Conservation (phyloP, 495 filamentous ascomycete species). For the Podospora sp. region DNA sequence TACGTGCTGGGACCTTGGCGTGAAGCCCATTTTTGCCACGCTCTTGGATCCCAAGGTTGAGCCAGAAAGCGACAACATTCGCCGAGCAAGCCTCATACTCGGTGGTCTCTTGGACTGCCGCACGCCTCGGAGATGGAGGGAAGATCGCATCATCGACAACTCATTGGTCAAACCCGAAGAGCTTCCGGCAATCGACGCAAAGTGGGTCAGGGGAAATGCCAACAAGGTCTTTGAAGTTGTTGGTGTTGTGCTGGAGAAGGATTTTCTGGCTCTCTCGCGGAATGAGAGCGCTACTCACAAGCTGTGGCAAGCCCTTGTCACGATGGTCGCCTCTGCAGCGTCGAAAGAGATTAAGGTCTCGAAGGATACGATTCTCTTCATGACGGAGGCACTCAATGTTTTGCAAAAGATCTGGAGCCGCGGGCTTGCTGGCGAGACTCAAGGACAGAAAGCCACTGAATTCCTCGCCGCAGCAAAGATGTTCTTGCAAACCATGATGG, state of each 20-base stretch:
- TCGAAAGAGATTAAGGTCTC: constrained; percentile 90
- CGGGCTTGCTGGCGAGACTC: constrained; percentile 28
- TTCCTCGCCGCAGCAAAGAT: constrained; percentile 65
- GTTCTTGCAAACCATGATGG: constrained; percentile 63
- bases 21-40: constrained; percentile 57
- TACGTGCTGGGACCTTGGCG: constrained; percentile 76
- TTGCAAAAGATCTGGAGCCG: constrained; percentile 69
- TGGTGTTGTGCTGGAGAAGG: constrained; percentile 61
- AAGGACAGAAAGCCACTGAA: constrained; percentile 28
- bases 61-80: constrained; percentile 40
- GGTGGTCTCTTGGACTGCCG: constrained; percentile 67
- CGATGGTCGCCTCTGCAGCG: constrained; percentile 72
- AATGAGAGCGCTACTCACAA: constrained; percentile 51
- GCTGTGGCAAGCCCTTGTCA: constrained; percentile 72
- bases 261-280: constrained; percentile 52
- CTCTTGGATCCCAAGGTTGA: constrained; percentile 39
- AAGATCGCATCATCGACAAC: constrained; percentile 64
- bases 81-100: constrained; percentile 65
- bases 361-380: constrained; percentile 74
- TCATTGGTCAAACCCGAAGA: constrained; percentile 65
- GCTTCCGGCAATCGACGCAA: constrained; percentile 75
- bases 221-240: constrained; percentile 63
- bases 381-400: constrained; percentile 68
- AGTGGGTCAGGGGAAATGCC: constrained; percentile 81
- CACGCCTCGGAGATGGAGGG: constrained; percentile 70